phyloP scores from a whole-genome alignment of 2,329 filamentous ascomycete genomes.

The Claviceps monticola region DNA sequence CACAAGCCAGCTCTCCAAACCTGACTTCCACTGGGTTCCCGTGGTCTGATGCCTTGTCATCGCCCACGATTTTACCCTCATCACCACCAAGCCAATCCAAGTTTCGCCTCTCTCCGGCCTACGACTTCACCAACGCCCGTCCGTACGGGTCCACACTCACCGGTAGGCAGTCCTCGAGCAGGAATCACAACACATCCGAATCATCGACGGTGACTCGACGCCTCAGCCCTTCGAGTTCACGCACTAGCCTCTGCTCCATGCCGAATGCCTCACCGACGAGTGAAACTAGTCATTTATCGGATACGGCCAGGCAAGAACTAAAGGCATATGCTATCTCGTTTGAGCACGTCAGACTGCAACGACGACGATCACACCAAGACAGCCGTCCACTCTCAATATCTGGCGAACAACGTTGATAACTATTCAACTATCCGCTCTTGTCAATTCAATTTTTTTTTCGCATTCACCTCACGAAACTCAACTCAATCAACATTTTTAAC shows the following conservation, averaged over 20 bases:
- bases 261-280: conserved; percentile 44
- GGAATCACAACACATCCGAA: conserved; percentile 12
- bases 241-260: conserved; percentile 72
- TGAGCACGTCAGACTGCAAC: conserved; percentile 58
- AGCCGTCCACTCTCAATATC: too few relatives aligned
- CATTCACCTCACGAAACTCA: neutral
- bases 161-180: conserved; percentile 16
- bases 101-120: conserved; percentile 60
- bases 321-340: conserved; percentile 80
- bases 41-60: conserved; percentile 20
- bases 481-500: conserved; percentile 8
- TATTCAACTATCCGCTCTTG: neutral
- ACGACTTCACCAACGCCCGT: conserved; percentile 57
- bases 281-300: conserved; percentile 48
- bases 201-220: conserved; percentile 19
- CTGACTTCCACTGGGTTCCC: conserved; percentile 37
- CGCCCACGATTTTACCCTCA: neutral
- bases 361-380: conserved; percentile 39
- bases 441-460: neutral
- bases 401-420: conserved; percentile 4
- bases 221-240: conserved; percentile 62
- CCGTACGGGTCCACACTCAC: conserved; percentile 39
- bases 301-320: conserved; percentile 65
- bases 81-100: conserved; percentile 18
- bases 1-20: conserved; percentile 43